Evolutionary conservation across 768 basidiomycete genomes (phyloP).

Genomic region (Gautieria morchelliformis): DNA sequence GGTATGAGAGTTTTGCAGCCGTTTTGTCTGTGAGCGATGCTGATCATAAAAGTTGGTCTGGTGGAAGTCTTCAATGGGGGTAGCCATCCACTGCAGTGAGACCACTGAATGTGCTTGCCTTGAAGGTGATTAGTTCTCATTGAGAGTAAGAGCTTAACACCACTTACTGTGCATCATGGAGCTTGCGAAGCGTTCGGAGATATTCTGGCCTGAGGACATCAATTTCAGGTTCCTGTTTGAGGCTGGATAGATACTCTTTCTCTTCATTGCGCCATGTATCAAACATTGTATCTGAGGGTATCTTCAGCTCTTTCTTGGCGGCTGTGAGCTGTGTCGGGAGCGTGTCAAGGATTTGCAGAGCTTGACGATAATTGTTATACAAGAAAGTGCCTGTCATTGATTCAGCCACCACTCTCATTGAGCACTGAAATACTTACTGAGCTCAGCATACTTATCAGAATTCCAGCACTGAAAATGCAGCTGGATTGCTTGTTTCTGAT

Average conservation of each 20-base stretch:
- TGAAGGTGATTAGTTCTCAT: not conserved
- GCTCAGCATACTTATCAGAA: constrained; percentile 14
- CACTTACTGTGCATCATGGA: not conserved
- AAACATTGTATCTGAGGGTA: not conserved
- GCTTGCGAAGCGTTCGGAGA: not conserved
- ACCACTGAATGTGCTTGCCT: too few species aligned
- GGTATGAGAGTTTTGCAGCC: not conserved
- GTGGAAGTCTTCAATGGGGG: not conserved
- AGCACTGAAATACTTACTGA: constrained; percentile 16
- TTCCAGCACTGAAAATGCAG: constrained; percentile 14
- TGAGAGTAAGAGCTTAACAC: not conserved
- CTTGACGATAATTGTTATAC: not conserved
- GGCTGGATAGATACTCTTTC: not conserved
- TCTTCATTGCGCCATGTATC: not conserved
- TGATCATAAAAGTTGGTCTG: constrained; percentile 1
- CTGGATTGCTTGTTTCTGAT: constrained; percentile 20
- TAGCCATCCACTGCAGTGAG: not conserved
- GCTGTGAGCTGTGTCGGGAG: not conserved
- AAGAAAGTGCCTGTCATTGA: not conserved
- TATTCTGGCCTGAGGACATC: not conserved
- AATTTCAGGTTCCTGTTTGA: not conserved
- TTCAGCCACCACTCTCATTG: constrained; percentile 6
- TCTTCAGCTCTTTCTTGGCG: not conserved
- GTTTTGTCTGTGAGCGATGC: not conserved
- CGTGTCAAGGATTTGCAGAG: not conserved